Percentiles rank a stretch among this genome's conserved stretches.
phyloP scores from a whole-genome alignment of 305 asterid species.

The Caryopteris hybrid region DNA sequence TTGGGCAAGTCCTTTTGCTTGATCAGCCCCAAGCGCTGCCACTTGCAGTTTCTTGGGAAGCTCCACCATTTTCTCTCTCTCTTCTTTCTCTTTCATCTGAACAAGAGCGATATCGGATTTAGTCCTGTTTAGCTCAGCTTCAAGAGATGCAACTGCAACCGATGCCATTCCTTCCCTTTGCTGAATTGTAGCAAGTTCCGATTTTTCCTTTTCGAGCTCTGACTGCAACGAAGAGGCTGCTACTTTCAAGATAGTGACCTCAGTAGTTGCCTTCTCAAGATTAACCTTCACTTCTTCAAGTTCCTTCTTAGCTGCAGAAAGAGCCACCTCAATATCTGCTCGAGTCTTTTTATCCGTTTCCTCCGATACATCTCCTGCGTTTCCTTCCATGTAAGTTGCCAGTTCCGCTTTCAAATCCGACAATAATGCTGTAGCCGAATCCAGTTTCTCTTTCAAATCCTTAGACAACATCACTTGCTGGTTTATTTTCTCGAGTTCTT shows the following conservation, averaged over 20 bases:
- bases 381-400: slow-evolving; percentile 80
- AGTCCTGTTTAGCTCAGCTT: slow-evolving; percentile 63
- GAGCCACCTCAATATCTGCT: slow-evolving; percentile 52
- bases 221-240: slow-evolving; percentile 65
- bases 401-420: slow-evolving; percentile 67
- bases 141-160: slow-evolving; percentile 74
- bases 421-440: slow-evolving; percentile 52
- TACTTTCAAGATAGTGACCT: slow-evolving; percentile 60
- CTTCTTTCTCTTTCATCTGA: slow-evolving; percentile 69
- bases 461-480: slow-evolving; percentile 46
- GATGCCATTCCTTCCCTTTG: slow-evolving; percentile 93
- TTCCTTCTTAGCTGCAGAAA: slow-evolving; percentile 61
- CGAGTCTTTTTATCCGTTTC: slow-evolving; percentile 49
- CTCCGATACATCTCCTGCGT: slow-evolving; percentile 28
- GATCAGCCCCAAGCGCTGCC: slow-evolving; percentile 69
- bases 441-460: slow-evolving; percentile 61
- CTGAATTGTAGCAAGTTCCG: slow-evolving; percentile 48
- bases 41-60: slow-evolving; percentile 71
- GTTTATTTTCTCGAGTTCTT: slow-evolving; percentile 54
- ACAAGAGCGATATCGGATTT: slow-evolving; percentile 50
- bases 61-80: slow-evolving; percentile 62
- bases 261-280: slow-evolving; percentile 51
- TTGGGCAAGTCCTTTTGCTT: slow-evolving; percentile 47
- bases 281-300: slow-evolving; percentile 74
- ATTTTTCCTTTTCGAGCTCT: slow-evolving; percentile 63